Evolutionary conservation across 306 rosid genomes (phyloP).

Genomic region (Prunus campanulata): DNA sequence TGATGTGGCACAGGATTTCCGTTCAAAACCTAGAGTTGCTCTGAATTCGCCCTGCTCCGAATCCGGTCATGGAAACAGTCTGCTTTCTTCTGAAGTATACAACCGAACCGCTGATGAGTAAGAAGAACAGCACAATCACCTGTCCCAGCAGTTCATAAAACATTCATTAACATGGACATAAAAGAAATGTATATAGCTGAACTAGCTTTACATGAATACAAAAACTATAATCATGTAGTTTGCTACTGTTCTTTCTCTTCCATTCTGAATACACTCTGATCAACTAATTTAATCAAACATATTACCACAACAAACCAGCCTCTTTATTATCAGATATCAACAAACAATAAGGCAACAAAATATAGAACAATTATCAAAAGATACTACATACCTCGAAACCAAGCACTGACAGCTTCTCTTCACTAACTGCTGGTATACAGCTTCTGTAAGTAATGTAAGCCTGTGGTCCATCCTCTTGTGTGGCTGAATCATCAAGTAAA

Average conservation of each 20-base stretch:
- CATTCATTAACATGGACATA: background rate
- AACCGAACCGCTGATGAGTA: conserved; percentile 58
- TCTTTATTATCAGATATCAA: background rate
- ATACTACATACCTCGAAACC: conserved; percentile 65
- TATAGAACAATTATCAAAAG: conserved; percentile 7
- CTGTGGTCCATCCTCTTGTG: conserved; percentile 39
- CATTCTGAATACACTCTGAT: background rate
- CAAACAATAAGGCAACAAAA: background rate
- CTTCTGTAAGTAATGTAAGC: conserved; percentile 77
- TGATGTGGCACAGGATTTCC: background rate
- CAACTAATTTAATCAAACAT: background rate
- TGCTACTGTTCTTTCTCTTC: background rate
- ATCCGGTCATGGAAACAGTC: conserved; percentile 46
- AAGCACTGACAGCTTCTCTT: conserved; percentile 72
- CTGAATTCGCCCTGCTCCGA: conserved; percentile 46
- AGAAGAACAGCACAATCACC: conserved; percentile 52
- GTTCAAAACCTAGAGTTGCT: conserved; percentile 57
- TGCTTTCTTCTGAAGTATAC: conserved; percentile 56
- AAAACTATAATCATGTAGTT: background rate
- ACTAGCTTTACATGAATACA: conserved; percentile 3
- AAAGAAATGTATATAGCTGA: background rate
- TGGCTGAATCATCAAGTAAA: conserved; percentile 41
- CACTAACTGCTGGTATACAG: conserved; percentile 69
- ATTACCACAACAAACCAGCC: background rate
- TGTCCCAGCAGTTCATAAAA: conserved; percentile 33